Conservation (phyloP, 495 filamentous ascomycete species). For the Barbatosphaeria neglecta region DNA sequence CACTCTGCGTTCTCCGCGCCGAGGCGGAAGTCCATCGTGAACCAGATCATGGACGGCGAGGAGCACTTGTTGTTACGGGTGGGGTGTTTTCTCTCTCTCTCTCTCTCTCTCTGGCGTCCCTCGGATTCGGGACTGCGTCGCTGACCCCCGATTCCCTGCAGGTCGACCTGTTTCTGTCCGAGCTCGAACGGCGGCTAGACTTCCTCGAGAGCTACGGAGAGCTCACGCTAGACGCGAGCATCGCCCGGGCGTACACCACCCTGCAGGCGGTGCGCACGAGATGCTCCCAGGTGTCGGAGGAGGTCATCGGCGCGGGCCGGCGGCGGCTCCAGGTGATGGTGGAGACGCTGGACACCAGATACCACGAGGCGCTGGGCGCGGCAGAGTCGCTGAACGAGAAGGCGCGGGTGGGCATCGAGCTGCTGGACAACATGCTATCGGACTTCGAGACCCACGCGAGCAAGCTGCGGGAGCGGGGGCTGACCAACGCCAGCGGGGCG, state of each 20-base stretch:
- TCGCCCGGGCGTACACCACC: constrained; percentile 70
- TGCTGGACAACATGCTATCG: constrained; percentile 70
- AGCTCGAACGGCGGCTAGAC: constrained; percentile 75
- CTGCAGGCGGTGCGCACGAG: constrained; percentile 77
- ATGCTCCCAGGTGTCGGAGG: constrained; percentile 84
- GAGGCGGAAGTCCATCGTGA: constrained; percentile 48
- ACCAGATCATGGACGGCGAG: constrained; percentile 48
- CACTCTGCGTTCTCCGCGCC: constrained; percentile 54
- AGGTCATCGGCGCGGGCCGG: constrained; percentile 76
- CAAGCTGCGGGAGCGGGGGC: constrained; percentile 41
- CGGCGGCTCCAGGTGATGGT: constrained; percentile 79
- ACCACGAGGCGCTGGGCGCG: constrained; percentile 75
- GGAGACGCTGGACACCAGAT: constrained; percentile 83
- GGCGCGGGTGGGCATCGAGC: constrained; percentile 70
- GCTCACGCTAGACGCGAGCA: constrained; percentile 66
- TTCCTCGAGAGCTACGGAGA: constrained; percentile 85
- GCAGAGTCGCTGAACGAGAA: constrained; percentile 87
- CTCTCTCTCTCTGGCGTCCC: background rate
- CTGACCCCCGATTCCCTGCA: constrained; percentile 13
- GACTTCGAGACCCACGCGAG: constrained; percentile 79
- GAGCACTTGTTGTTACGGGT: constrained; percentile 54
- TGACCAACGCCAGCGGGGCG: constrained; percentile 50
- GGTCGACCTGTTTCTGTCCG: constrained; percentile 83
- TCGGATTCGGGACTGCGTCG: no score
- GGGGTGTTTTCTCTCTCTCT: background rate